Percentiles rank a stretch among this genome's conserved stretches.
Evolutionary conservation across 1,139 yeast species (phyloP).

Genomic region (Zygoascus sp.): DNA sequence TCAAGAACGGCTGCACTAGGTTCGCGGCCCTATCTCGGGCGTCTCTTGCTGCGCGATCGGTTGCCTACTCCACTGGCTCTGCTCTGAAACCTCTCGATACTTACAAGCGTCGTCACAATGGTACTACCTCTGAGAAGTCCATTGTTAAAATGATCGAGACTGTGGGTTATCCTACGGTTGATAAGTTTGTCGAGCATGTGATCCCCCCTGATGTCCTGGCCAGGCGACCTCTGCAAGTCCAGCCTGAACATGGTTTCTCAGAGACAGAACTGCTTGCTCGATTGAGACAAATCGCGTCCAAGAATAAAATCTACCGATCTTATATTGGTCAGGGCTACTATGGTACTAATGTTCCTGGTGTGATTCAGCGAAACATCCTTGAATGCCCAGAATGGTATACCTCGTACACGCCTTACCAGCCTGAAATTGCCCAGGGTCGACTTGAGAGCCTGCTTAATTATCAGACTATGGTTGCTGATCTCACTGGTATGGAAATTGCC

Average conservation of each 20-base stretch:
- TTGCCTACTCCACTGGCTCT: conserved; percentile 2
- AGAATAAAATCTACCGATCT: conserved; percentile 66
- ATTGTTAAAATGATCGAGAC: conserved; percentile 59
- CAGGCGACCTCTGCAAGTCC: conserved; percentile 58
- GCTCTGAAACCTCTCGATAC: conserved; percentile 55
- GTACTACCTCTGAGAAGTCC: conserved; percentile 62
- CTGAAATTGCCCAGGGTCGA: conserved; percentile 96
- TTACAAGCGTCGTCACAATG: conserved; percentile 86
- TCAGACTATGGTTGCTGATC: conserved; percentile 83
- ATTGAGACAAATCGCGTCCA: conserved; percentile 61
- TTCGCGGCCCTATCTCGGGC: neutral
- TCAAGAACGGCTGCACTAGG: conserved; percentile 4
- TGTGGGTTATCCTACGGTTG: conserved; percentile 64
- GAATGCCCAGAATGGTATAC: conserved; percentile 99
- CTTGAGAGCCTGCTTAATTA: conserved; percentile 82
- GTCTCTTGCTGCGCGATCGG: neutral
- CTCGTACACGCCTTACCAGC: conserved; percentile 96
- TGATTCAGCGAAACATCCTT: conserved; percentile 82
- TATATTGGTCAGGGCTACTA: conserved; percentile 94
- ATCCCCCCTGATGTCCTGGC: conserved; percentile 74
- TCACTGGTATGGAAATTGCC: conserved; percentile 89
- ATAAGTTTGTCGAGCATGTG: conserved; percentile 64
- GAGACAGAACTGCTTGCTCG: conserved; percentile 77
- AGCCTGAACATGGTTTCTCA: conserved; percentile 67
- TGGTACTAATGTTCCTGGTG: conserved; percentile 86